Conservation (phyloP, 768 basidiomycete species). For the button mushroom (Agaricus bisporus) region DNA sequence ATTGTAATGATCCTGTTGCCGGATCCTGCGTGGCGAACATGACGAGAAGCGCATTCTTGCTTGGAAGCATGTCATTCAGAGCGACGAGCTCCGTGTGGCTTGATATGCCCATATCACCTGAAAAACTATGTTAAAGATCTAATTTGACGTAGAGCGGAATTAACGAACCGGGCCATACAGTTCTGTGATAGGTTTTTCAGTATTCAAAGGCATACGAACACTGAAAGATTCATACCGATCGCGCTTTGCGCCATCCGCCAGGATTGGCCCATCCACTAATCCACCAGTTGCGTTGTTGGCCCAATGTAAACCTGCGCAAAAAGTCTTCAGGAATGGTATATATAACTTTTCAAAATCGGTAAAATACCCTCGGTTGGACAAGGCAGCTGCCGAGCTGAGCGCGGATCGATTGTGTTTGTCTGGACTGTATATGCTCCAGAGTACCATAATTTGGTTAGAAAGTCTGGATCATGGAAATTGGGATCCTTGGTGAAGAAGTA, state of each 20-base stretch:
- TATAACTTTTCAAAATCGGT: neutral
- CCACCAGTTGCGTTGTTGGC: constrained; percentile 42
- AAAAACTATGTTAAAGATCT: neutral
- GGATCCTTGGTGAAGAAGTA: constrained; percentile 41
- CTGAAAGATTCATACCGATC: constrained; percentile 27
- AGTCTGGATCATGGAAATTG: constrained; percentile 34
- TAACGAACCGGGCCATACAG: constrained; percentile 8
- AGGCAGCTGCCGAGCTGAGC: constrained; percentile 27
- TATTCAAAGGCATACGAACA: neutral
- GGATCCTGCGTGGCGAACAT: constrained; percentile 45
- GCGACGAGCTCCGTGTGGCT: constrained; percentile 30
- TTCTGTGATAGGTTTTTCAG: neutral
- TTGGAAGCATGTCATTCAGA: constrained; percentile 27
- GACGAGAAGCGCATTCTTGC: constrained; percentile 41
- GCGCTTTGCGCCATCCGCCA: constrained; percentile 49
- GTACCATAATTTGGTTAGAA: constrained; percentile 48
- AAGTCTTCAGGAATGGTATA: neutral
- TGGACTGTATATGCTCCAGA: constrained; percentile 51
- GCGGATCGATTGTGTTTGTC: constrained; percentile 36
- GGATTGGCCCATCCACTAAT: constrained; percentile 40
- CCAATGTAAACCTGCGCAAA: constrained; percentile 36
- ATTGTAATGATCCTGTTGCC: constrained; percentile 5
- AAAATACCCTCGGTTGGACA: constrained; percentile 20
- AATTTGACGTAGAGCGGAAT: neutral
- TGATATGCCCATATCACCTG: constrained; percentile 38